Evolutionary conservation across 176 grass and related monocot genomes (phyloP).

Genomic region (Alopecurus myosuroides): DNA sequence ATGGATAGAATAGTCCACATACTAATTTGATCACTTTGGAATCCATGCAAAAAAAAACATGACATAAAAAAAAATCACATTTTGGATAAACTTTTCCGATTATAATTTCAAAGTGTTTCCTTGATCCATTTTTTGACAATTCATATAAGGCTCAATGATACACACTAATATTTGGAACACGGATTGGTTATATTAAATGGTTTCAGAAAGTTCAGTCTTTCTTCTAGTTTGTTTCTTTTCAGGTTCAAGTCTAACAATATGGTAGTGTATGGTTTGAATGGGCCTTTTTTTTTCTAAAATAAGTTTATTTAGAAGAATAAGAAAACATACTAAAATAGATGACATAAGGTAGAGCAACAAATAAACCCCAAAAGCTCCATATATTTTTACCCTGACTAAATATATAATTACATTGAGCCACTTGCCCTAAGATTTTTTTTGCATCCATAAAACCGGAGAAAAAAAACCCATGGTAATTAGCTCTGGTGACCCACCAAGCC

Average conservation of each 20-base stretch:
- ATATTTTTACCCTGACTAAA: neutral
- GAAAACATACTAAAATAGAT: constrained; percentile 1
- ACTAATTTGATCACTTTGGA: neutral
- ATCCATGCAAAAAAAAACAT: neutral
- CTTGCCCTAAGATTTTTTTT: constrained; percentile 18
- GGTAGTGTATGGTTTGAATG: neutral
- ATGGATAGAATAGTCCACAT: neutral
- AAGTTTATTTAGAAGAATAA: neutral
- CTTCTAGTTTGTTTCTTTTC: neutral
- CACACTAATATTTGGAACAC: neutral
- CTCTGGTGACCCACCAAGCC: constrained; percentile 2
- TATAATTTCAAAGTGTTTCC: neutral
- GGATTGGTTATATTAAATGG: neutral
- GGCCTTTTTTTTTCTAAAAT: neutral
- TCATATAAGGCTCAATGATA: neutral
- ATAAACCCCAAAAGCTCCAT: constrained; percentile 22
- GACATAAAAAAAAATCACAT: neutral
- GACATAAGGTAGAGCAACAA: constrained; percentile 13
- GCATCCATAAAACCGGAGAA: neutral
- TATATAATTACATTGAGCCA: constrained; percentile 26
- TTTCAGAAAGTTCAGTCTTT: neutral
- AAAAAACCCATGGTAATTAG: constrained; percentile 19
- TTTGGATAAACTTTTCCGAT: neutral
- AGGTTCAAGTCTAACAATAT: neutral
- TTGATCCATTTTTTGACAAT: neutral